Evolutionary conservation across 768 basidiomycete genomes (phyloP), one percentile per base, ranked within the genome.

Genomic region (Termitomyces sp.): DNA sequence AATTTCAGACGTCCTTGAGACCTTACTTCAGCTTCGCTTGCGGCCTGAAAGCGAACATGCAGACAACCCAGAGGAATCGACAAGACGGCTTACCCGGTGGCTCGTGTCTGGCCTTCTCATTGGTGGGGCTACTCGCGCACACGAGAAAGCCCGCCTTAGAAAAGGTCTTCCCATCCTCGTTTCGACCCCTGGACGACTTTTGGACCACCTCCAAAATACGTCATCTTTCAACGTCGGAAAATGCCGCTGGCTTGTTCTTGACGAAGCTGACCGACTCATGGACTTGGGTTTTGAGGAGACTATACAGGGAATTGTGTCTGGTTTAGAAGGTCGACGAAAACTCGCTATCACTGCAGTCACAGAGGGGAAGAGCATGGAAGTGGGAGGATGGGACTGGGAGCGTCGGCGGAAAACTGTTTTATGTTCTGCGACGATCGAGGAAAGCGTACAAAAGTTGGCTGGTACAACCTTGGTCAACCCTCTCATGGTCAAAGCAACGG

Each of bases 231-330:
- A 94, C 59, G 83, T 95, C 55, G 94, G 89, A 53, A 96, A 95
- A 73, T 92, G 92, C 69, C 84, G 92, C 48, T 99, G 96, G 94
- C 79, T 99, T 31, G 87, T 99, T 9, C 83, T 98, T 26, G 97
- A 99, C 68, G 97, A 99, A 75, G 95, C 96, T 6, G 97, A 99
- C 72, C 81, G 94, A 42, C 75, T 99, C 51, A 98, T 98, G 95
- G 95, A 98, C 62, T 84, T 98, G 44, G 97, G 97, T 0, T 99
- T 99, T 61, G 95, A 97, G 70, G 94, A 98, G 67, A 92, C 94
- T 0, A 90, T 99, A 65, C 84, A 82, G 56, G 94, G 92, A 1
- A 97, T 98, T 61, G 75, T 98, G 36, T 83, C 87, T 65, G 87
- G 89, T 10, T 71, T 99, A 22, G 94, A 98, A 58, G 94, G 93